These are phyloP conservation scores for Tephrocybe sp. DNA, from an alignment of 768 basidiomycete species.

Conservation along the genomic window DNA sequence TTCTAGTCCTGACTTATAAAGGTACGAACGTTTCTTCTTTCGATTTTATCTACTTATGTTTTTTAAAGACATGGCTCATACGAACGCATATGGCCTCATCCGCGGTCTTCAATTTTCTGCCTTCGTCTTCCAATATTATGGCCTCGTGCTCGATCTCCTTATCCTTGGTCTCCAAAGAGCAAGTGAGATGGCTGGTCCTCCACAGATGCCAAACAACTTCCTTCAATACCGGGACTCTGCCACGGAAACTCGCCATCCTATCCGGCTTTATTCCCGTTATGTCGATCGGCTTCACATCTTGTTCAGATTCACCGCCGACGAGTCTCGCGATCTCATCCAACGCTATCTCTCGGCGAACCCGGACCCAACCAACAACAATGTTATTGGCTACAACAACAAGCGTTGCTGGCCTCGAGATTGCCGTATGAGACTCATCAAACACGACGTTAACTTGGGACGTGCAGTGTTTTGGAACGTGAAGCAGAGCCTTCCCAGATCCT, in stretches of 20 bases:
- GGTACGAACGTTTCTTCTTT: constrained; percentile 26
- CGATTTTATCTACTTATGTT: constrained; percentile 6
- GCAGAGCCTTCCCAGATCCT: constrained; percentile 89
- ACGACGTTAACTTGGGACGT: constrained; percentile 97
- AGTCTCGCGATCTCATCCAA: constrained; percentile 96
- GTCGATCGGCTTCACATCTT: constrained; percentile 94
- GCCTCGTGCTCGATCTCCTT: constrained; percentile 90
- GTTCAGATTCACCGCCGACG: constrained; percentile 97
- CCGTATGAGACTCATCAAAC: constrained; percentile 98
- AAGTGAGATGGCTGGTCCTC: constrained; percentile 98
- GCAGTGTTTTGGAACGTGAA: constrained; percentile 99
- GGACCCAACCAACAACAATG: constrained; percentile 98
- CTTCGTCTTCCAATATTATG: constrained; percentile 99
- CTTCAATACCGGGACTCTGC: constrained; percentile 93
- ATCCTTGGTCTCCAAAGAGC: constrained; percentile 97
- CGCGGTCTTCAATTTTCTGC: constrained; percentile 98
- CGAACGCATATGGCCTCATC: constrained; percentile 95
- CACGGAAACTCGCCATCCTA: constrained; percentile 97
- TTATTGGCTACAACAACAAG: constrained; percentile 99
- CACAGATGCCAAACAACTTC: constrained; percentile 98
- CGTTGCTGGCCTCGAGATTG: constrained; percentile 99
- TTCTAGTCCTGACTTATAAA: constrained; percentile 81
- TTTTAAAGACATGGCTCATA: constrained; percentile 84
- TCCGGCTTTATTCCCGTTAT: constrained; percentile 95
- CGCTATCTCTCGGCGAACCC: constrained; percentile 96